Evolutionary conservation across 441 rosid species (phyloP), one percentile per base, ranked within the genome.

Genomic region (Euphorbia neoarborescens): DNA sequence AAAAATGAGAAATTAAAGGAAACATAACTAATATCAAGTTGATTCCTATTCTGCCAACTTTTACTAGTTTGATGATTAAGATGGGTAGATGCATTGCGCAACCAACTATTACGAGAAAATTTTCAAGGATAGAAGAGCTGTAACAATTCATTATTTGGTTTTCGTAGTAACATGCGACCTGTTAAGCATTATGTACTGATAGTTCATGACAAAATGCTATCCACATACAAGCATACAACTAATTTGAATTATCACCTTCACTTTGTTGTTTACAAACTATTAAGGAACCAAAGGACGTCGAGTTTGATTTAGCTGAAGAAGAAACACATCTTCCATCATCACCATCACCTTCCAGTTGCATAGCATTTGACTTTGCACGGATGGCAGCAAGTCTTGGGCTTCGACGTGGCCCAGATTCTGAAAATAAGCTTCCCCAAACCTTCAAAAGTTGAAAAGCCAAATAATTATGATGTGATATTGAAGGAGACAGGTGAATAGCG

Each of bases 351-450:
- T 86, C 81, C 62, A 75, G 86, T 73, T 71, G 78, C 76, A 80
- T 75, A 83, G 83, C 51, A 75, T 84, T 89, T 63, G 85, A 75
- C 81, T 83, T 84, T 63, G 82, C 81, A 58, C 86, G 88, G 75
- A 79, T 92, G 44, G 82, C 85, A 77, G 93, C 86, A 54, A 92
- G 92, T 72, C 96, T 88, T 32, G 89, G 82, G 81, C 92, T 88
- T 76, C 97, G 79, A 54, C 96, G 85, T 44, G 94, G 93, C 76
- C 92, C 92, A 81, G 96, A 91, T 84, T 94, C 99, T 77, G 97
- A 84, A 82, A 94, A 94, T 72, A 94, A 79, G 78, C 99, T 89
- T 74, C 99, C 97, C 68, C 97, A 94, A 69, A 92, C 88, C 99
- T 92, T 50, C 62, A 38, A 51, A n/a, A 54, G 34, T 46, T 24